Evolutionary conservation across 2,329 filamentous ascomycete genomes (phyloP), one percentile per base, ranked within the genome.

Genomic region (Sclerotinia minor): DNA sequence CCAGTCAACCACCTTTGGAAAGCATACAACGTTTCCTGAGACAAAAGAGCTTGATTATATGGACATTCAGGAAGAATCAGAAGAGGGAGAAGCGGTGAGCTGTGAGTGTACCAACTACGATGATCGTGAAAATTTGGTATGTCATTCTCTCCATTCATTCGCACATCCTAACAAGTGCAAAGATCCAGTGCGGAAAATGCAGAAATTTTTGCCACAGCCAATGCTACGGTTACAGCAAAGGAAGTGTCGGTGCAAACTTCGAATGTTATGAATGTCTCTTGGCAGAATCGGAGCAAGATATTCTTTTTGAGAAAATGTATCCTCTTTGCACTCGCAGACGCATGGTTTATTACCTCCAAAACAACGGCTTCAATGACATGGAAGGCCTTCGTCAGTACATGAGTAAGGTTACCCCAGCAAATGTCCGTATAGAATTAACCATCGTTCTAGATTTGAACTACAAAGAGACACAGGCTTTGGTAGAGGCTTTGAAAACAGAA

Each of bases 101-200:
- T 65, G 64, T 26, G 26, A 59, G 44, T 65, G 64, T 35, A 26
- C 5, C 1, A 65, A 65, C 24, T 1, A 15, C 15, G 52, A 58
- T 26, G 64, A 65, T 21, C 52, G 54, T 11, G 44, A 65, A 26
- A 65, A 65, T 38, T 9, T 65, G 44, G 64, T 65, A 65, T 47
- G 64, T 29, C 17, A 21, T 19, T 26, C 26, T 26, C 29, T 41
- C 19, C 5, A 21, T 59, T 26, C 6, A 5, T 44, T 45, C 17
- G 19, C 11, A n/a, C n/a, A 6, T 41, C 29, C 49, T 64, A 38
- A 47, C 15, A 26, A 38, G 17, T 24, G 26, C 6, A 26, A 59
- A 73, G 73, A 65, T 73, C n/a, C 44, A 71, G 66, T 75, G 73
- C 47, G 52, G 21, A 26, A 63, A 69, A 2, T 75, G 73, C 60